These are phyloP conservation scores for Neurospora africana DNA, from an alignment of 495 filamentous ascomycete species.

Conservation along the genomic window DNA sequence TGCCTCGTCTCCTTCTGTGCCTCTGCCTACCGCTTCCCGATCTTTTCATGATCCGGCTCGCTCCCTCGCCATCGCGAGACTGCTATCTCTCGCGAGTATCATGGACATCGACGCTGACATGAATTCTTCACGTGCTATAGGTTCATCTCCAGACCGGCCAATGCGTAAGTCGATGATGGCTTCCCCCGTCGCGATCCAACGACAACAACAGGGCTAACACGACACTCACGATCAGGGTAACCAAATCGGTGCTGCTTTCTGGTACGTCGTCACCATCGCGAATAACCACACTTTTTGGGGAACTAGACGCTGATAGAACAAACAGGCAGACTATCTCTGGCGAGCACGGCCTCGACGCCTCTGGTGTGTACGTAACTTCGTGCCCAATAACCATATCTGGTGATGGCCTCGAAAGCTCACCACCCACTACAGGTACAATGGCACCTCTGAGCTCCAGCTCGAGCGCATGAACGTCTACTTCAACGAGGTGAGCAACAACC, in stretches of 20 bases:
- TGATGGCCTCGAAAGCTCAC: constrained; percentile 16
- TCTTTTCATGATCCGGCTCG: background rate
- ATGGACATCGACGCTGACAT: constrained; percentile 23
- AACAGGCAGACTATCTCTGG: constrained; percentile 80
- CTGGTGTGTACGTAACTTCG: constrained; percentile 48
- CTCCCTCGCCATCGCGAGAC: background rate
- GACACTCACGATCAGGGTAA: constrained; percentile 59
- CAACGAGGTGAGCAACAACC: constrained; percentile 68
- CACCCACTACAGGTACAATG: constrained; percentile 68
- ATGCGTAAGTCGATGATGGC: constrained; percentile 63
- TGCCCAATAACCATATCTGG: background rate
- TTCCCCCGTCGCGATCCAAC: constrained; percentile 11
- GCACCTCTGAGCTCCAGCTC: constrained; percentile 94
- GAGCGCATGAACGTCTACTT: constrained; percentile 99
- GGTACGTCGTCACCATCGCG: constrained; percentile 33
- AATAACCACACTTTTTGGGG: background rate
- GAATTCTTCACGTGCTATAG: constrained; percentile 38
- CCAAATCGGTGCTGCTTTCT: constrained; percentile 99
- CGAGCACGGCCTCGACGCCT: constrained; percentile 97
- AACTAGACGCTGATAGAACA: constrained; percentile 8
- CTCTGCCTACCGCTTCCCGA: background rate
- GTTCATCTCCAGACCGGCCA: constrained; percentile 99
- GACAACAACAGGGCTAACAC: constrained; percentile 14
- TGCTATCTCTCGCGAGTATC: background rate
- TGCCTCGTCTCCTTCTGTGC: background rate